Percentiles rank a stretch among this genome's conserved stretches.
Evolutionary conservation across 768 basidiomycete genomes (phyloP).

Genomic region (Gymnopilus dilepis): DNA sequence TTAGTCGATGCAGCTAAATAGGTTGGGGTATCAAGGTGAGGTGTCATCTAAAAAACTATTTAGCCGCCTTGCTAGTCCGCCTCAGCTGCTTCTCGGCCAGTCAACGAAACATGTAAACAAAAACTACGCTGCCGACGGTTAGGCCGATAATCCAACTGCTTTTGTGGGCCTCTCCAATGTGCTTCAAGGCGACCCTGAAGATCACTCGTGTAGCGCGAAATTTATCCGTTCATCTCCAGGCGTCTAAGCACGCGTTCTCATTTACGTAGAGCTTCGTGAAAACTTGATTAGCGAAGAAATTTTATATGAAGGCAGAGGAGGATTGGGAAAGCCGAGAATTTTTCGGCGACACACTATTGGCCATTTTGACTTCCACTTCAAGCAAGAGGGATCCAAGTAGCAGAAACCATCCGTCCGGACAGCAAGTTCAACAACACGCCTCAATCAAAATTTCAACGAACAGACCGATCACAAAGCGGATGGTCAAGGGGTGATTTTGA

Average conservation of each 20-base stretch:
- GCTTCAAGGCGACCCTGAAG: neutral
- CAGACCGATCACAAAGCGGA: neutral
- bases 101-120: neutral
- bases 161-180: neutral
- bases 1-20: neutral
- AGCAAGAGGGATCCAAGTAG: neutral
- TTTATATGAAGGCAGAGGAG: neutral
- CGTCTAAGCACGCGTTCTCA: neutral
- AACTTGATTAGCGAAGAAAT: neutral
- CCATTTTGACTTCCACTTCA: neutral
- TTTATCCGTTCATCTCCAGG: constrained; percentile 5
- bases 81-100: neutral
- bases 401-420: neutral
- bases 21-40: neutral
- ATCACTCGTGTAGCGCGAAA: neutral
- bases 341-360: neutral
- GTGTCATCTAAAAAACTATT: neutral
- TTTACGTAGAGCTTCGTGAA: neutral
- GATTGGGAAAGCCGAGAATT: neutral
- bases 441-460: neutral
- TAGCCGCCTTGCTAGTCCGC: neutral
- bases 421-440: neutral
- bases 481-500: neutral
- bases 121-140: neutral
- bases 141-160: neutral